phyloP scores from a whole-genome alignment of 768 basidiomycete genomes.

The Boletus vinaceobasis region DNA sequence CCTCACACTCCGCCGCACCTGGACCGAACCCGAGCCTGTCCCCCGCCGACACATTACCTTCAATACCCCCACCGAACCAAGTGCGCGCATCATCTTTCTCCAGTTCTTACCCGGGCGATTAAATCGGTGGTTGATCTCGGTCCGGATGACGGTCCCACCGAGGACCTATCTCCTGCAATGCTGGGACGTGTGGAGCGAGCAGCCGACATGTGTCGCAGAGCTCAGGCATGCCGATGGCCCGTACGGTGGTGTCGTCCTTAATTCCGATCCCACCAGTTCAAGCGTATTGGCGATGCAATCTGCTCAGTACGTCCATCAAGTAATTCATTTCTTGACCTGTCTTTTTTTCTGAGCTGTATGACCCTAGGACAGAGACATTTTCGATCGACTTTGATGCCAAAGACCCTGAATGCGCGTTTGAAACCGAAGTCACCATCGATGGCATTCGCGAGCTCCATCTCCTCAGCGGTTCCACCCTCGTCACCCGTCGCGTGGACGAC shows the following conservation, averaged over 20 bases:
- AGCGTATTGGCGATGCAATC: slow-evolving; percentile 43
- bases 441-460: slow-evolving; percentile 33
- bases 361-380: slow-evolving; percentile 40
- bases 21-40: slow-evolving; percentile 43
- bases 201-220: slow-evolving; percentile 42
- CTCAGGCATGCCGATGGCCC: slow-evolving; percentile 31
- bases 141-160: slow-evolving; percentile 29
- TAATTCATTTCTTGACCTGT: not conserved
- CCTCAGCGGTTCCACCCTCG: slow-evolving; percentile 36
- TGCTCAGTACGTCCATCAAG: slow-evolving; percentile 36
- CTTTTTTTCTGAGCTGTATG: not conserved
- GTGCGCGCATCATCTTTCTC: slow-evolving; percentile 41
- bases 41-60: slow-evolving; percentile 27
- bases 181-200: slow-evolving; percentile 46
- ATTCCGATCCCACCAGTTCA: slow-evolving; percentile 34
- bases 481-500: slow-evolving; percentile 33
- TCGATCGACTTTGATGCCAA: slow-evolving; percentile 36
- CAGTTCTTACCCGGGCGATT: slow-evolving; percentile 45
- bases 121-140: slow-evolving; percentile 46
- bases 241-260: slow-evolving; percentile 46
- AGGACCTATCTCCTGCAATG: slow-evolving; percentile 45
- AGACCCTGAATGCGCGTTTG: slow-evolving; percentile 38
- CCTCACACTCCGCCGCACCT: slow-evolving; percentile 44
- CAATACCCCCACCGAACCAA: slow-evolving; percentile 17
- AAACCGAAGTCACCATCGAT: slow-evolving; percentile 30